Evolutionary conservation across 2,329 filamentous ascomycete species (phyloP), one percentile per base, ranked within the genome.

Genomic region (Fusarium fujikuroi): DNA sequence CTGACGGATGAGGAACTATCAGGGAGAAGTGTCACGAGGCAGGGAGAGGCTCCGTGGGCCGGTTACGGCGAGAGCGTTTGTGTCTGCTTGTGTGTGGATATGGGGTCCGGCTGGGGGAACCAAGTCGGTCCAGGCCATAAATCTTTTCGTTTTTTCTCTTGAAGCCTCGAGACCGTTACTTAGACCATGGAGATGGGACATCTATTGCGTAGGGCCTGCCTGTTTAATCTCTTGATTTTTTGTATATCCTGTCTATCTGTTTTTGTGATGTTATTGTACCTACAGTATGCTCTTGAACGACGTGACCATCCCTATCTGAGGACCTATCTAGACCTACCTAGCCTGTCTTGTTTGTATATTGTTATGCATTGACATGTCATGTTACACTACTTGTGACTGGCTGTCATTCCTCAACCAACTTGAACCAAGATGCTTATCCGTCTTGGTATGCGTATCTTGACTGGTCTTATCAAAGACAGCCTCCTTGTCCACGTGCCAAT

Each of bases 81-180:
- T 60, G 75, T 70, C 58, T 70, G 69, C 70, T 69, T 77, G 73
- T 76, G 75, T 68, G 70, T 75, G 75, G 74, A 76, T 70, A 72
- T 70, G 75, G 76, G 69, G 68, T 59, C 66, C 60, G 75, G 32
- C 69, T 74, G 63, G 73, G 76, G 63, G 62, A 75, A 76, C 72
- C 69, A 50, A 62, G 75, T 68, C 64, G 76, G 70, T 80, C 81
- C 84, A 84, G 83, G 84, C 84, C 80, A 85, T 85, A 84, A 80
- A 85, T 84, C 80, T 84, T 84, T 81, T 84, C 80, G 77, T 83
- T 84, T 83, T 84, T 84, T 84, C 80, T 81, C 80, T 81, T 75
- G 73, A 76, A 77, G 76, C 77, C 77, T 80, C 74, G 75, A 78
- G 76, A 79, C 73, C 75, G 77, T 78, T 79, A 78, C 70, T 80